phyloP scores from a whole-genome alignment of 2,329 filamentous ascomycete species.

The Colletotrichum sp. region DNA sequence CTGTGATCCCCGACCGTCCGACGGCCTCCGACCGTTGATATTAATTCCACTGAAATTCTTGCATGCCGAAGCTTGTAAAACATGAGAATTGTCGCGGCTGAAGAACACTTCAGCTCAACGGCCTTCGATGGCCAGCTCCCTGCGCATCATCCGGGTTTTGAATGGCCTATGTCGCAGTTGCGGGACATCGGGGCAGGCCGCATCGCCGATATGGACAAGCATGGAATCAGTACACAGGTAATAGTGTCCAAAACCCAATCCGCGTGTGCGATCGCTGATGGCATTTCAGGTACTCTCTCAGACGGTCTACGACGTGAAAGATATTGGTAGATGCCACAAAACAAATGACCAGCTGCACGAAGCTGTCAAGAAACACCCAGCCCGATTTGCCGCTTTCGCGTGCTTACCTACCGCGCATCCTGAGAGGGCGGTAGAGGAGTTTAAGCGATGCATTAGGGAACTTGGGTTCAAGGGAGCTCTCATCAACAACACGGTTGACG shows the following conservation, averaged over 20 bases:
- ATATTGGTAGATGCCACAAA: not conserved
- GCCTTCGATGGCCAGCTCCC: not conserved
- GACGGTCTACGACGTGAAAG: not conserved
- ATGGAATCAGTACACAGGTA: not conserved
- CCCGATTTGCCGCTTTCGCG: not conserved
- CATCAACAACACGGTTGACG: not conserved
- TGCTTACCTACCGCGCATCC: not conserved
- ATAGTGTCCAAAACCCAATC: too few species aligned
- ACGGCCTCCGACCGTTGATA: rapidly evolving
- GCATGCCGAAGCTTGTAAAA: rapidly evolving
- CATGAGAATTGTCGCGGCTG: not conserved
- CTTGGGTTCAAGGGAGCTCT: not conserved
- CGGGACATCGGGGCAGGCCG: not conserved
- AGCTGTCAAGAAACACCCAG: not conserved
- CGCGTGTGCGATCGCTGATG: not conserved
- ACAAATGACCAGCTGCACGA: not conserved
- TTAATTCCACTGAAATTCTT: not conserved
- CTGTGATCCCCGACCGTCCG: rapidly evolving
- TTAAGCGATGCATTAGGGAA: not conserved
- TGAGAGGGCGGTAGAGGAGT: not conserved
- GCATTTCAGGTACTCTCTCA: not conserved
- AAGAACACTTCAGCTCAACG: not conserved
- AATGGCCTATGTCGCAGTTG: not conserved
- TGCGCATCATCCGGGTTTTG: not conserved
- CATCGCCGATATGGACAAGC: not conserved